phyloP scores from a whole-genome alignment of 345 rosid genomes.

The Linum tenue region DNA sequence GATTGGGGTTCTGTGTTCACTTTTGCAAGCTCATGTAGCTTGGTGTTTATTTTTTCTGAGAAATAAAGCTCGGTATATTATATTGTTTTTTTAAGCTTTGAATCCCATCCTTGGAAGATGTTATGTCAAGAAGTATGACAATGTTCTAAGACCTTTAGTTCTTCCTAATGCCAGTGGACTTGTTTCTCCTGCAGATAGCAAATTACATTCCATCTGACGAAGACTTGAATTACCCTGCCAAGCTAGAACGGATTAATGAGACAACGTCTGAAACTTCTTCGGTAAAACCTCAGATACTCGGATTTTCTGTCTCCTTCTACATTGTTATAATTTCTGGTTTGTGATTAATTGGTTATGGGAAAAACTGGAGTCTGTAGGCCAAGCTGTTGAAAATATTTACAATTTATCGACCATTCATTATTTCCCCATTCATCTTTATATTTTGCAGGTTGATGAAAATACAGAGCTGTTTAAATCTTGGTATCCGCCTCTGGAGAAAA shows the following conservation, averaged over 20 bases:
- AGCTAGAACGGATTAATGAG: slow-evolving; percentile 57
- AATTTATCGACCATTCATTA: background rate
- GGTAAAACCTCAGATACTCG: slow-evolving; percentile 22
- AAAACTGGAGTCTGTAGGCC: background rate
- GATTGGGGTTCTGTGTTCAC: background rate
- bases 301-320: background rate
- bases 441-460: slow-evolving; percentile 53
- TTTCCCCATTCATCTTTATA: background rate
- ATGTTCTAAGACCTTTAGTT: background rate
- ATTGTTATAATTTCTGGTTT: background rate
- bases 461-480: slow-evolving; percentile 64
- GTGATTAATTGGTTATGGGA: background rate
- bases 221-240: slow-evolving; percentile 85
- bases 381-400: background rate
- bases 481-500: slow-evolving; percentile 95
- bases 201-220: slow-evolving; percentile 65
- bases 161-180: background rate
- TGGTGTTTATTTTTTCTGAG: background rate
- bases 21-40: background rate
- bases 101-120: background rate
- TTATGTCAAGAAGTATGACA: background rate
- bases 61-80: background rate
- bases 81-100: background rate
- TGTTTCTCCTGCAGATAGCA: slow-evolving; percentile 63
- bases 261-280: slow-evolving; percentile 37